Evolutionary conservation across 345 rosid species (phyloP).

Genomic region (Rhizophora apiculata): DNA sequence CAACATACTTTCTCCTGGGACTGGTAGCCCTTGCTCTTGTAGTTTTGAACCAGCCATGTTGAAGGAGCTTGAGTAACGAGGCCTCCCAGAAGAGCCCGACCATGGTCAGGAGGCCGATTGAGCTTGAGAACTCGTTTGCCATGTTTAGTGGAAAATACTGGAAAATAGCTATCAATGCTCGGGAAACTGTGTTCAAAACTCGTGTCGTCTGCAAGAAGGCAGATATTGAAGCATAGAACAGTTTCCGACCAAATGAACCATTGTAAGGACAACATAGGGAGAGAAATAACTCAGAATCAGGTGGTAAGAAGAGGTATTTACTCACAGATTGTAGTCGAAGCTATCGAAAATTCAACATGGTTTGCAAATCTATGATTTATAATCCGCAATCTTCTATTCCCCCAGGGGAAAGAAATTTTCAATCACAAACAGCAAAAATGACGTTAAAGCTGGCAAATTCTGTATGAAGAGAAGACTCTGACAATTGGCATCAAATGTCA

Average conservation of each 20-base stretch:
- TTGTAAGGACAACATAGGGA: not conserved
- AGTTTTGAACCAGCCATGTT: slow-evolving; percentile 81
- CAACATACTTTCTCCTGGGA: slow-evolving; percentile 76
- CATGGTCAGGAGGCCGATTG: slow-evolving; percentile 88
- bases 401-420: too few species aligned
- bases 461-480: too few species aligned
- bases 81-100: slow-evolving; percentile 74
- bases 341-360: too few species aligned
- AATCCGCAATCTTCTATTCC: too few species aligned
- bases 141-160: slow-evolving; percentile 72
- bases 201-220: slow-evolving; percentile 34
- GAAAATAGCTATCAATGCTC: slow-evolving; percentile 47
- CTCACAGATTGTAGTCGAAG: too few species aligned
- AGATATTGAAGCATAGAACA: not conserved
- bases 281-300: not conserved
- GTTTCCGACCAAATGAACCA: not conserved
- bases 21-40: slow-evolving; percentile 73
- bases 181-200: slow-evolving; percentile 48
- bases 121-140: slow-evolving; percentile 86
- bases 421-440: not conserved
- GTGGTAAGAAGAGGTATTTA: not conserved
- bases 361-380: too few species aligned
- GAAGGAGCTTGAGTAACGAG: slow-evolving; percentile 90
- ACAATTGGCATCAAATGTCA: too few species aligned
- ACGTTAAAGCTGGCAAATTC: not conserved